Evolutionary conservation across 1,284 basidiomycete genomes (phyloP), one percentile per base, ranked within the genome.

Genomic region (Cryptococcus sp.): DNA sequence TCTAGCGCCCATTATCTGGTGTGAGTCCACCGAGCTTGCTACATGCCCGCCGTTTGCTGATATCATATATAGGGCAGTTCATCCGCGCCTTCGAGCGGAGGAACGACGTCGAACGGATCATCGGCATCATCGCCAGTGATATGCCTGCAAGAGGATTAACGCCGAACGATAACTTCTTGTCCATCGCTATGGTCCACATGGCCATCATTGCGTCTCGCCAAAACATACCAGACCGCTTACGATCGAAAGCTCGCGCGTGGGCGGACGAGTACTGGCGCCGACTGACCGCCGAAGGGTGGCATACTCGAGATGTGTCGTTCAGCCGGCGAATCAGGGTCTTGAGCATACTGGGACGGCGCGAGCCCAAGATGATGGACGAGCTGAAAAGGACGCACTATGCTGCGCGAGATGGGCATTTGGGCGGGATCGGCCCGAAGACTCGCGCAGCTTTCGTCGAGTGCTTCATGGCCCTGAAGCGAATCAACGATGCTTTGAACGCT

Each of bases 241-340:
- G 54, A 31, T 20, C 40, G 15, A 60, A 52, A 42, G 63, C 63
- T 5, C 44, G 53, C 35, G 25, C 17, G 13, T 56, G 51, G 52
- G 57, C 56, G 22, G 60, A 62, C 25, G 50, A 57, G 20, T 59
- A 54, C 47, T 65, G 63, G 63, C 54, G 57, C 23, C 54, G 60
- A 39, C 51, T 65, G 13, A 48, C 48, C 15, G 19, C 40, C 3
- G 35, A 54, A 13, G 54, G 52, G 17, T 56, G 54, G 57, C 56
- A 62, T 27, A 49, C 50, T 16, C 42, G 48, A 25, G 63, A 62
- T 45, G 49, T 22, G 15, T 49, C 56, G 5, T 59, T 60, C 46
- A 47, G 47, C 13, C 40, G 52, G 15, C 46, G 63, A 22, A 49
- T 65, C 3, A 39, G 45, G 13, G 57, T 52, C 39, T 47, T 65